Percentiles rank a stretch among this genome's conserved stretches.
Conservation (phyloP, 2,329 filamentous ascomycete species). For the Diplodia mutila region DNA sequence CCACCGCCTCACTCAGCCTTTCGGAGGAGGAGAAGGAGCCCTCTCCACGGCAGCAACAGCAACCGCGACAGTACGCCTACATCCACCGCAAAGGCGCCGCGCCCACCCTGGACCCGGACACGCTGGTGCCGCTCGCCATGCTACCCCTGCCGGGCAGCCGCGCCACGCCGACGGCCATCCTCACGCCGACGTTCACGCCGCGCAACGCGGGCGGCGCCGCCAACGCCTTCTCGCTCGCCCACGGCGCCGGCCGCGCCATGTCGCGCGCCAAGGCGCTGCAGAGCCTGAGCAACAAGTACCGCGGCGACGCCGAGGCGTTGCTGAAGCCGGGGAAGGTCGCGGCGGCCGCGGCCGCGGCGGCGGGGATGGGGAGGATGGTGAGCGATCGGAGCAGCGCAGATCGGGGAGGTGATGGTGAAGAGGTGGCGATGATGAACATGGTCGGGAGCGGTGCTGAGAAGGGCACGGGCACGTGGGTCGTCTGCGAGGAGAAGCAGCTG, state of each 20-base stretch:
- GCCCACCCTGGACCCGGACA: conserved; percentile 34
- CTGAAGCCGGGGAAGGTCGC: conserved; percentile 31
- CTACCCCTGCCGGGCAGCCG: conserved; percentile 45
- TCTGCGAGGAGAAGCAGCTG: conserved; percentile 45
- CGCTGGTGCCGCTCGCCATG: conserved; percentile 33
- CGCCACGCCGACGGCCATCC: conserved; percentile 44
- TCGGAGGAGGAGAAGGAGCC: not conserved
- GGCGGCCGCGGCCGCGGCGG: not conserved
- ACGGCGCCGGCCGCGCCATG: conserved; percentile 45
- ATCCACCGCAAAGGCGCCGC: conserved; percentile 47
- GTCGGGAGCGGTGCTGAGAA: conserved; percentile 19
- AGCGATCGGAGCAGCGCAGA: no score
- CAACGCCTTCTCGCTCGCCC: conserved; percentile 44
- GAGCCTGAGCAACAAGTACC: conserved; percentile 40
- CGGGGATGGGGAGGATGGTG: not conserved
- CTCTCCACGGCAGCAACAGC: not conserved
- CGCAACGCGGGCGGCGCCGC: conserved; percentile 35
- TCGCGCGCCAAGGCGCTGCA: conserved; percentile 42
- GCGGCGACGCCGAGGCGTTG: conserved; percentile 33
- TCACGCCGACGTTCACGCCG: conserved; percentile 38
- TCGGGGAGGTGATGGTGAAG: not conserved
- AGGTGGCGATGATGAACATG: conserved; percentile 4
- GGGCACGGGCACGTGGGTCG: conserved; percentile 40
- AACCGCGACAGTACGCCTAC: conserved; percentile 31
- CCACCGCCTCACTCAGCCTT: not conserved